Evolutionary conservation across 2,329 filamentous ascomycete genomes (phyloP).

Genomic region (Bisporella sp.): DNA sequence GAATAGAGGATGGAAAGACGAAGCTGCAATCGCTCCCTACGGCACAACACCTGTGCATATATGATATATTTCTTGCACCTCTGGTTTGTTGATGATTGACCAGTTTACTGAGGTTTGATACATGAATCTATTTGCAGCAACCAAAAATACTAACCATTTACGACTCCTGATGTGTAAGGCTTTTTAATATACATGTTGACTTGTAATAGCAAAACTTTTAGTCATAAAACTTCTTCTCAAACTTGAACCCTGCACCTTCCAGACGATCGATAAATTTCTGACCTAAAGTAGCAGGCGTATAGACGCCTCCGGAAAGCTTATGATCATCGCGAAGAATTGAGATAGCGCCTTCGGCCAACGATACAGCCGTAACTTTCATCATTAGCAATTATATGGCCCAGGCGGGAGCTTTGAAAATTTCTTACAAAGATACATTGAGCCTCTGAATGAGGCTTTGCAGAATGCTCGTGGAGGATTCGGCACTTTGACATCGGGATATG

Average conservation of each 20-base stretch:
- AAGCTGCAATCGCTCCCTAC: too few species aligned
- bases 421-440: conserved; percentile 60
- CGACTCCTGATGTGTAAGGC: not conserved
- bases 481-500: conserved; percentile 45
- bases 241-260: conserved; percentile 52
- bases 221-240: conserved; percentile 46
- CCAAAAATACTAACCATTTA: too few species aligned
- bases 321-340: conserved; percentile 56
- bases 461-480: conserved; percentile 36
- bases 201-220: conserved; percentile 1
- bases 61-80: too few species aligned
- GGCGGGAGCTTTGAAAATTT: not conserved
- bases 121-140: too few species aligned
- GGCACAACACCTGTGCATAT: too few species aligned
- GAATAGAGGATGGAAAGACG: too few species aligned
- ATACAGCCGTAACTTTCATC: conserved; percentile 53
- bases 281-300: conserved; percentile 67
- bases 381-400: conserved; percentile 4
- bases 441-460: conserved; percentile 47
- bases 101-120: too few species aligned
- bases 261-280: conserved; percentile 59
- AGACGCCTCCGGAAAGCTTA: conserved; percentile 56
- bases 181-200: not conserved
- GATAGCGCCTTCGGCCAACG: conserved; percentile 57
- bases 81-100: too few species aligned